These are phyloP conservation scores for Pythium utonaiense DNA, from an alignment of 352 stramenopile genomes.

Conservation along the genomic window DNA sequence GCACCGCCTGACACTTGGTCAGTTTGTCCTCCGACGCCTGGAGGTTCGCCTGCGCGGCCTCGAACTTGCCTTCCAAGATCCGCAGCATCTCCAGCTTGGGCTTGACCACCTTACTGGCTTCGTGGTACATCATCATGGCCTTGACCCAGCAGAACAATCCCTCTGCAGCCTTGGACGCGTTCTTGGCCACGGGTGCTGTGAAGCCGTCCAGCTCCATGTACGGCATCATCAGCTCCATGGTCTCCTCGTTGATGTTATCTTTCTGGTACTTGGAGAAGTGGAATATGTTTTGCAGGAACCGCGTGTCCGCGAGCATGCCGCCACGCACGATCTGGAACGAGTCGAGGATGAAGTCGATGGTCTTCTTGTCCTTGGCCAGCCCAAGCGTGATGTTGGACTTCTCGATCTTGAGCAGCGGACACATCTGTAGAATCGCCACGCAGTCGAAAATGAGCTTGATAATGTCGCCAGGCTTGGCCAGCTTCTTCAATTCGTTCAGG, in stretches of 20 bases:
- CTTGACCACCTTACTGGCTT: slow-evolving; percentile 92
- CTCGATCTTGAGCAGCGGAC: slow-evolving; percentile 71
- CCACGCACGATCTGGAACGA: slow-evolving; percentile 83
- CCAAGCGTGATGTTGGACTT: slow-evolving; percentile 53
- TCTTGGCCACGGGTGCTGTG: slow-evolving; percentile 70
- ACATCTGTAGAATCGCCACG: slow-evolving; percentile 87
- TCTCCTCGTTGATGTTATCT: slow-evolving; percentile 93
- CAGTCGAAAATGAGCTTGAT: slow-evolving; percentile 94
- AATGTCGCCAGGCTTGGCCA: slow-evolving; percentile 87
- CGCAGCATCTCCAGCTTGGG: slow-evolving; percentile 91
- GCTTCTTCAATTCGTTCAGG: slow-evolving; percentile 91
- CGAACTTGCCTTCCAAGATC: slow-evolving; percentile 84
- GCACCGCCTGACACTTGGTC: slow-evolving; percentile 55
- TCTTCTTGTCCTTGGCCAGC: slow-evolving; percentile 87
- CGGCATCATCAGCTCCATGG: slow-evolving; percentile 88
- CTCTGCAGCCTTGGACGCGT: slow-evolving; percentile 88
- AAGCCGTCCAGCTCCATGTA: slow-evolving; percentile 90
- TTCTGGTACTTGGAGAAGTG: slow-evolving; percentile 90
- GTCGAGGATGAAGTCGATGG: slow-evolving; percentile 79
- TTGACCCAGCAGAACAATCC: slow-evolving; percentile 89
- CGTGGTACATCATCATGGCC: slow-evolving; percentile 91
- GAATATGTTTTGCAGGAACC: slow-evolving; percentile 89
- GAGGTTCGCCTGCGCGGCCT: slow-evolving; percentile 75
- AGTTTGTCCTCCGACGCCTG: slow-evolving; percentile 70
- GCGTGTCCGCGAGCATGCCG: slow-evolving; percentile 85